Evolutionary conservation across 371 early-diverging fungal species (phyloP), one percentile per base, ranked within the genome.

Genomic region (Coemansia sp.): DNA sequence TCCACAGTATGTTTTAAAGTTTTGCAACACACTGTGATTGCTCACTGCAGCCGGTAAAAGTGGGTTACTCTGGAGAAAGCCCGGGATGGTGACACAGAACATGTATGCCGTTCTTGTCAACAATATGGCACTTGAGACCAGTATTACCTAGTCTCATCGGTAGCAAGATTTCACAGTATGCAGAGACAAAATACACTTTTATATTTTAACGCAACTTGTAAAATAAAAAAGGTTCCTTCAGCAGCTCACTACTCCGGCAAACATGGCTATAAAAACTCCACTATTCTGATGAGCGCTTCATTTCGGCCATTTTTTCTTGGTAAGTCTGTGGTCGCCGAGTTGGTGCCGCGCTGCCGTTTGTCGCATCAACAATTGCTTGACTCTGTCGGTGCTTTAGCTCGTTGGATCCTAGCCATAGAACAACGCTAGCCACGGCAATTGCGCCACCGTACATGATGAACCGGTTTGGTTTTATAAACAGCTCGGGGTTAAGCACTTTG

Each of bases 51-150:
- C 65, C 55, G 16, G 53, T 11, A 71, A 63, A 56, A 72, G 80
- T 53, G 84, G 81, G 25, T 85, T 75, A 8, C 85, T 85, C 33
- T 80, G 80, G 72, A 88, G 83, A 69, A 88, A 85, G 66, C 88
- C 88, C 26, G 90, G 88, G 80, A 88, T 75, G 16, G 86, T 82
- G 16, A 88, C 88, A 83, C 80, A 84, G 86, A 11, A 85, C 85
- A n/a, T 81, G 48, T 6, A 79, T 74, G 57, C 85, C 80, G 42
- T 89, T 82, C 21, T 85, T 73, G 65, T 89, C 90, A 14, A 71
- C 71, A 11, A 70, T 51, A 57, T 80, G 80, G 62, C 72, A 72
- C 12, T 75, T 64, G 44, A 72, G 25, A 56, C 65, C 73, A 18
- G 81, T 83, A 39, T 71, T 16, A 79, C 26, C 26, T 82, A 3